These are phyloP conservation scores for Ustilago cynodontis DNA, from an alignment of 1,284 basidiomycete species.

Conservation along the genomic window DNA sequence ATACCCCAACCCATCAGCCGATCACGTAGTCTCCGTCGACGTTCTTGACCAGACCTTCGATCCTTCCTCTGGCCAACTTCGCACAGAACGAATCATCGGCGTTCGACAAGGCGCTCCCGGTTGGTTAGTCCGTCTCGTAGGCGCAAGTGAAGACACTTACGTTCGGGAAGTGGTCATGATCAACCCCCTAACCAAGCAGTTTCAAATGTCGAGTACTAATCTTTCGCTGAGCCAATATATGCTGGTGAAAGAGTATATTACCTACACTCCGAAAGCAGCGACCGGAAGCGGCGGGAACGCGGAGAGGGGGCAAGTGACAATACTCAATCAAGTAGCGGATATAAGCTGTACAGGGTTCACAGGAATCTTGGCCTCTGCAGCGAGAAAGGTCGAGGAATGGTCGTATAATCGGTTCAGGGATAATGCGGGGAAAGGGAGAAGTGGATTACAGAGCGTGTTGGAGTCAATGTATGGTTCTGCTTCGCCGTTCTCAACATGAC, in stretches of 20 bases:
- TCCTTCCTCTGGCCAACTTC: constrained; percentile 83
- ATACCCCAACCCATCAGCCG: constrained; percentile 92
- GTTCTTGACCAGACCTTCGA: constrained; percentile 86
- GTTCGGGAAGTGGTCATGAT: constrained; percentile 90
- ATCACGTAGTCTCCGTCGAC: constrained; percentile 91
- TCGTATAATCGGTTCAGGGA: constrained; percentile 46
- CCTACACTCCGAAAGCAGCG: constrained; percentile 79
- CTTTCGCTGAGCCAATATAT: constrained; percentile 89
- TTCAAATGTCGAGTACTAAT: constrained; percentile 66
- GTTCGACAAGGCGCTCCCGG: constrained; percentile 85
- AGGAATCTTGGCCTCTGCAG: constrained; percentile 44
- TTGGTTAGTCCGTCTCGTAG: constrained; percentile 89
- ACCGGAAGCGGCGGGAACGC: too few species aligned
- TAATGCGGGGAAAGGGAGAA: constrained; percentile 56
- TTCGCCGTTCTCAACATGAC: background rate
- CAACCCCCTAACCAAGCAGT: constrained; percentile 30
- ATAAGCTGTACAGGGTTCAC: constrained; percentile 49
- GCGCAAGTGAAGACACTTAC: constrained; percentile 90
- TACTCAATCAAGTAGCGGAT: constrained; percentile 47
- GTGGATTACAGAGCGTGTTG: constrained; percentile 51
- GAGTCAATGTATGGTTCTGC: constrained; percentile 27
- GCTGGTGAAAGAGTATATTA: constrained; percentile 88
- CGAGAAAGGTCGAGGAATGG: constrained; percentile 61
- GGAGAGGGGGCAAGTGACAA: constrained; percentile 72
- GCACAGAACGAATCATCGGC: constrained; percentile 85